Evolutionary conservation across 257 asterid genomes (phyloP).

Genomic region (Solanum tarapatanum): DNA sequence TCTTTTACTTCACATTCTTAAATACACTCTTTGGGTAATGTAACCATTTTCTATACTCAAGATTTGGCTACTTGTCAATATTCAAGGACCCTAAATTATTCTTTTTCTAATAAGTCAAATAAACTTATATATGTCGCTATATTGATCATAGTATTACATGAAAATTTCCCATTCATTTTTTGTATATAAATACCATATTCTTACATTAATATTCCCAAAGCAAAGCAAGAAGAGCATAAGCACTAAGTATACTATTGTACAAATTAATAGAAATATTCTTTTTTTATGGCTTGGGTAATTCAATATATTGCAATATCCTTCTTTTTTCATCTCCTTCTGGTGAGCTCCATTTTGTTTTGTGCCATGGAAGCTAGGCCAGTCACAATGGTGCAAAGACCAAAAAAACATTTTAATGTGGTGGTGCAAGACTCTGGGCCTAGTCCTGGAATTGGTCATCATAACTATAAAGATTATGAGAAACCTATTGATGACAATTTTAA

Average conservation of each 20-base stretch:
- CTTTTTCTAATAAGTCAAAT: background rate
- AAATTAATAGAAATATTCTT: too few species aligned
- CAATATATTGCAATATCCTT: background rate
- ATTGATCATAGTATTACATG: background rate
- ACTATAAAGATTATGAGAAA: background rate
- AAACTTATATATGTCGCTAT: background rate
- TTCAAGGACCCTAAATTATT: background rate
- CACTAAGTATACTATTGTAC: background rate
- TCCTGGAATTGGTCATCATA: constrained; percentile 7
- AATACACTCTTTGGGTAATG: background rate
- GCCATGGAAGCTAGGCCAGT: background rate
- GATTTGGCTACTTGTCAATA: background rate
- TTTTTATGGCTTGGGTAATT: background rate
- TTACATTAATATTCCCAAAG: background rate
- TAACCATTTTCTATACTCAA: background rate
- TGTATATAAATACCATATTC: background rate
- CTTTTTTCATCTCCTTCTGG: background rate
- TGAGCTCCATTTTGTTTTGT: background rate
- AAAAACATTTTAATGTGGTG: background rate
- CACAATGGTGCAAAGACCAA: background rate
- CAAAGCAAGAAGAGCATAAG: background rate
- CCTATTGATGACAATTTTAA: background rate
- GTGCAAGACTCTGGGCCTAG: constrained; percentile 9
- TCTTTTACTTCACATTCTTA: constrained; percentile 1
- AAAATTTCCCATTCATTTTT: background rate